phyloP scores from a whole-genome alignment of 1,284 basidiomycete genomes.

The Pyrrhoderma lamaoense region DNA sequence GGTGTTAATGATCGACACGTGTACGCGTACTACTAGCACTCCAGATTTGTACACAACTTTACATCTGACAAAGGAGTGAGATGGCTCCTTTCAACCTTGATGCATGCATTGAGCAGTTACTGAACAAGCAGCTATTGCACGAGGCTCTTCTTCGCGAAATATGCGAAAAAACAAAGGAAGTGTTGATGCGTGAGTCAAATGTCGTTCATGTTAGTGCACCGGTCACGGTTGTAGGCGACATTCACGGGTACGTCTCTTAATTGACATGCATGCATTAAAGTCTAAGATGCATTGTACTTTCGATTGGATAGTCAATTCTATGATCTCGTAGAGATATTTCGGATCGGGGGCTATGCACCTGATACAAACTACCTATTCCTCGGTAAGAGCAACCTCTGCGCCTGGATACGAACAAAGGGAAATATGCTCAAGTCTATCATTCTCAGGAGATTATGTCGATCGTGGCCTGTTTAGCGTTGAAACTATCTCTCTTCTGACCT shows the following conservation, averaged over 20 bases:
- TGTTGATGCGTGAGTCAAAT: slow-evolving; percentile 98
- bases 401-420: slow-evolving; percentile 1
- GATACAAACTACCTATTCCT: slow-evolving; percentile 97
- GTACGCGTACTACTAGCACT: slow-evolving; percentile 1
- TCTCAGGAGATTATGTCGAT: slow-evolving; percentile 93
- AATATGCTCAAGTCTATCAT: slow-evolving; percentile 5
- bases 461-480: slow-evolving; percentile 97
- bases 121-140: slow-evolving; percentile 87
- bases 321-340: slow-evolving; percentile 97
- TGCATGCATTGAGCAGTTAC: slow-evolving; percentile 86
- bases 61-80: background rate
- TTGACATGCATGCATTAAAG: background rate
- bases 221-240: slow-evolving; percentile 99
- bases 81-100: slow-evolving; percentile 95
- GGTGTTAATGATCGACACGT: too few species aligned
- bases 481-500: slow-evolving; percentile 95
- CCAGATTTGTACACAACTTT: too few species aligned
- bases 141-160: slow-evolving; percentile 91
- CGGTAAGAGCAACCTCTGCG: slow-evolving; percentile 44
- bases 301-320: slow-evolving; percentile 85
- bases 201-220: slow-evolving; percentile 97
- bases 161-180: slow-evolving; percentile 97
- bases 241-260: slow-evolving; percentile 78
- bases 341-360: slow-evolving; percentile 95
- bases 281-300: background rate